Evolutionary conservation across 2,329 filamentous ascomycete genomes (phyloP), one percentile per base, ranked within the genome.

Genomic region (Colletotrichum abscissum): DNA sequence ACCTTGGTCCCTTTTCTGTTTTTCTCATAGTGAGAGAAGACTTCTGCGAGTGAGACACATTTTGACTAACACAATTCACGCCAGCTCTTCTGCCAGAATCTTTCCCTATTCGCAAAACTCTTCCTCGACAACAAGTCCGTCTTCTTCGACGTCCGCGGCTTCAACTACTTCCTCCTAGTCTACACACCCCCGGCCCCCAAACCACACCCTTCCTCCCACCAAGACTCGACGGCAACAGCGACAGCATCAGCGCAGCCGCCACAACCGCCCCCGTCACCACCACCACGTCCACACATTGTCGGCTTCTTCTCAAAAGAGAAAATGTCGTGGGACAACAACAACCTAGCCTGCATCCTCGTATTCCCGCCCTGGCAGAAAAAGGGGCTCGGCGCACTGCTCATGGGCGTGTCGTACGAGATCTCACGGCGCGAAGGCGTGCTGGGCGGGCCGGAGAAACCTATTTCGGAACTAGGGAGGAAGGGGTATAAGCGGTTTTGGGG

Each of bases 221-320:
- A 49, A n/a, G 42, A 49, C 19, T 3, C 42, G 8, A n/a, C 16
- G 4, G 33, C 33, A 5, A 35, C 4, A 5, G 33, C 33, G 4
- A 35, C 33, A 5, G 33, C 33, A 35, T 12, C 33, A 12, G 33
- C 33, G 33, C 42, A 19, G 42, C 8, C 42, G 9, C 19, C 19
- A n/a, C 42, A 7, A n/a, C 19, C 42, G 42, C 33, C 38, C 38
- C 5, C 24, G 26, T 30, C 35, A 4, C 42, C 75, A 19, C 65
- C 55, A 19, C 77, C 78, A 24, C 80, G 82, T 54, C 79, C 82
- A 24, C 91, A 92, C 79, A 92, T 98, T 35, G 90, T 96, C 1
- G 97, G 97, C n/a, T 98, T 98, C 88, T 99, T 98, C 86, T 97
- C 94, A 75, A 98, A 99, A 81, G 97, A 99, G 83, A 98, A 98